Percentiles rank a stretch among this genome's conserved stretches.
phyloP scores from a whole-genome alignment of 768 basidiomycete species.

The Obba rivulosa region DNA sequence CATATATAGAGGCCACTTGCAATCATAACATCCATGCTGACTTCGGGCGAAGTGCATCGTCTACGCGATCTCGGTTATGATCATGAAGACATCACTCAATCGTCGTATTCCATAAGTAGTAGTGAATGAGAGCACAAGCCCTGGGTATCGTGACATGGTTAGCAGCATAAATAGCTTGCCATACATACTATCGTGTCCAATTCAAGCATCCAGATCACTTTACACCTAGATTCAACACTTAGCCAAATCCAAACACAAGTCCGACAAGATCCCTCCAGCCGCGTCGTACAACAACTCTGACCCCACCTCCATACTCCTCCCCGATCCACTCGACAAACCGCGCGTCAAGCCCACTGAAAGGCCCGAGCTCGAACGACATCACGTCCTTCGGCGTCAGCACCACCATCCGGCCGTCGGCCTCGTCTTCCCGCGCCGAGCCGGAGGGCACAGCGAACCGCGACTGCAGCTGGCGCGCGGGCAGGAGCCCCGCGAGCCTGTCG shows the following conservation, averaged over 20 bases:
- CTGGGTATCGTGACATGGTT: too few species aligned
- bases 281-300: constrained; percentile 33
- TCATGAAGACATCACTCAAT: too few species aligned
- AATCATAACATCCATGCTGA: too few species aligned
- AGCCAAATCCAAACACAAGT: constrained; percentile 38
- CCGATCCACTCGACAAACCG: constrained; percentile 75
- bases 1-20: too few species aligned
- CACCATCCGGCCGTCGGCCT: constrained; percentile 19
- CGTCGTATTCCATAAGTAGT: too few species aligned
- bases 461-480: constrained; percentile 62
- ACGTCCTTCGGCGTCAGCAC: constrained; percentile 61
- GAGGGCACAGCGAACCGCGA: constrained; percentile 54
- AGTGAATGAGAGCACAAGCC: too few species aligned
- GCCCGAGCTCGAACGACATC: constrained; percentile 64
- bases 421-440: constrained; percentile 21
- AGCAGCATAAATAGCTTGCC: too few species aligned
- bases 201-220: too few species aligned
- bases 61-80: too few species aligned
- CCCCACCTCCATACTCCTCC: constrained; percentile 53
- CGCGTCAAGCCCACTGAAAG: constrained; percentile 66
- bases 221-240: constrained; percentile 1
- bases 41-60: too few species aligned
- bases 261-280: constrained; percentile 45
- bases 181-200: too few species aligned
- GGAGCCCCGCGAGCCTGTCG: constrained; percentile 27